Conservation (phyloP, 148 eudicot genomes). For the Cornus florida region DNA sequence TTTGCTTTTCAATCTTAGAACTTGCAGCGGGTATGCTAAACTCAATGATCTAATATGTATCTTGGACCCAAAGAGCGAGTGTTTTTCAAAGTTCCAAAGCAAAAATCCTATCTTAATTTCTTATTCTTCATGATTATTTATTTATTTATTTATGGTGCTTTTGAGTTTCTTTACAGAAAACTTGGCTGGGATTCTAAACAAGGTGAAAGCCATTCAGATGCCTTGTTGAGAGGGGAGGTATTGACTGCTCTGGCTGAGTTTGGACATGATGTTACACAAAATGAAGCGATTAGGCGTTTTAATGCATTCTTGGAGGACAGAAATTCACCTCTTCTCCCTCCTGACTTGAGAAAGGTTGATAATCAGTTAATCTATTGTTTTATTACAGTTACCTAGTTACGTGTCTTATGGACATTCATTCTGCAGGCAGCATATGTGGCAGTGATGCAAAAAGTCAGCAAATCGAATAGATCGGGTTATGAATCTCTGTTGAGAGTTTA, state of each 20-base stretch:
- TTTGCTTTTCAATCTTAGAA: not conserved
- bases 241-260: slow-evolving; percentile 65
- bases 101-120: not conserved
- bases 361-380: not conserved
- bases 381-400: not conserved
- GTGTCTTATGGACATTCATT: not conserved
- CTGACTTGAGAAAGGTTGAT: slow-evolving; percentile 85
- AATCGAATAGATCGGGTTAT: slow-evolving; percentile 65
- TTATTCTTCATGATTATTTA: not conserved
- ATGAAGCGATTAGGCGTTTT: slow-evolving; percentile 87
- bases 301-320: slow-evolving; percentile 67
- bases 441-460: slow-evolving; percentile 66
- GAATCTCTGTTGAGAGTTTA: slow-evolving; percentile 77
- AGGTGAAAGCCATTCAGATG: slow-evolving; percentile 92
- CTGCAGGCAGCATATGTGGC: slow-evolving; percentile 90
- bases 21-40: not conserved
- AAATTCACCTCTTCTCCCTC: slow-evolving; percentile 84
- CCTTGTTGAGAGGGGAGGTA: slow-evolving; percentile 96
- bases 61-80: not conserved
- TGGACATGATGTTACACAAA: slow-evolving; percentile 69
- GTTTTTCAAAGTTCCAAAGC: not conserved
- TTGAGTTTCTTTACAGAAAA: slow-evolving; percentile 47
- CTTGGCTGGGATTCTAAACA: slow-evolving; percentile 91
- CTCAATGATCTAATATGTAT: slow-evolving; percentile 1
- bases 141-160: not conserved